A percentile compares a stretch with the other conserved stretches of the same genome.
These are phyloP conservation scores for Trichoderma asperelloides DNA, from an alignment of 495 filamentous ascomycete genomes.

Conservation along the genomic window DNA sequence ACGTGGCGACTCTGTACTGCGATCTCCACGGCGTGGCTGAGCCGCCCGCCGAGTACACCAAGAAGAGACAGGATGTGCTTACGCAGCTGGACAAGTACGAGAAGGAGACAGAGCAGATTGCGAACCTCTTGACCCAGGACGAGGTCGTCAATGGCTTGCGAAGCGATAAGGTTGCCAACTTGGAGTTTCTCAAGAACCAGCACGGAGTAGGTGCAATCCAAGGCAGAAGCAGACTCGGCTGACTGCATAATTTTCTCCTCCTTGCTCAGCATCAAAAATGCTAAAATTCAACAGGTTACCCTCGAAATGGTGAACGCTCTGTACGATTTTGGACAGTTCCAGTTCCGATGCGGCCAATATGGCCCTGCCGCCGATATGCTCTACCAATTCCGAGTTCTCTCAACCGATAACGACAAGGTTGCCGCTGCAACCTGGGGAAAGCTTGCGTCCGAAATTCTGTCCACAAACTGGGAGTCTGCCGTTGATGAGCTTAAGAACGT, in stretches of 20 bases:
- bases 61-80: constrained; percentile 83
- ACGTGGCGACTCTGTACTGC: constrained; percentile 78
- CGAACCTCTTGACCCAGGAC: constrained; percentile 71
- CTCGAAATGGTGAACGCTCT: constrained; percentile 89
- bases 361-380: constrained; percentile 76
- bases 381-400: constrained; percentile 93
- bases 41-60: constrained; percentile 72
- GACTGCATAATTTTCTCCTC: neutral
- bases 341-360: constrained; percentile 95
- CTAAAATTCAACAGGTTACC: constrained; percentile 49
- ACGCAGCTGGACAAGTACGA: constrained; percentile 68
- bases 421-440: constrained; percentile 93
- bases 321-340: constrained; percentile 88
- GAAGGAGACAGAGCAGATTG: constrained; percentile 77
- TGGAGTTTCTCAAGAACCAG: constrained; percentile 90
- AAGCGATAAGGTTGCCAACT: constrained; percentile 93
- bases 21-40: constrained; percentile 74
- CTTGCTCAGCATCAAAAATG: neutral
- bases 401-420: constrained; percentile 95
- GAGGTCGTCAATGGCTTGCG: constrained; percentile 81
- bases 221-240: neutral
- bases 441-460: constrained; percentile 86
- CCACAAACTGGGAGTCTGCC: constrained; percentile 86
- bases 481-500: constrained; percentile 93
- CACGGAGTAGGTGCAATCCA: constrained; percentile 53